These are phyloP conservation scores for Citrullus amarus DNA, from an alignment of 306 rosid species.

Conservation along the genomic window DNA sequence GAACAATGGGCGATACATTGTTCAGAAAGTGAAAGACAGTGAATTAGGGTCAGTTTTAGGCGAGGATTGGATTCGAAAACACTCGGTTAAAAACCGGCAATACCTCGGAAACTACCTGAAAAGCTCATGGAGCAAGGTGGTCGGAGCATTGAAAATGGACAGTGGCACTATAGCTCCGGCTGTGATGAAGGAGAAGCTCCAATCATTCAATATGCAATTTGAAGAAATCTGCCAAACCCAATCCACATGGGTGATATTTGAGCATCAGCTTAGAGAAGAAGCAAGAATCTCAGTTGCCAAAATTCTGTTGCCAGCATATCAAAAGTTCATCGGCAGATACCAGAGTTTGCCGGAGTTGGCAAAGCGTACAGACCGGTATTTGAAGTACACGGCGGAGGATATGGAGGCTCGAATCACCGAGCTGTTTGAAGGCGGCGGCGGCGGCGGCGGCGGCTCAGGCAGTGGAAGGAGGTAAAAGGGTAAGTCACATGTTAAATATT, in stretches of 20 bases:
- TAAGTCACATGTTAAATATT: conserved; percentile 4
- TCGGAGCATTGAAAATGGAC: conserved; percentile 50
- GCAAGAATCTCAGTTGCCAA: conserved; percentile 45
- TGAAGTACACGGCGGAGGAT: conserved; percentile 42
- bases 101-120: conserved; percentile 54
- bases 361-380: conserved; percentile 42
- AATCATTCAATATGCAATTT: conserved; percentile 44
- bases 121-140: conserved; percentile 66
- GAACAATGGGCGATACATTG: conserved; percentile 85
- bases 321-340: conserved; percentile 50
- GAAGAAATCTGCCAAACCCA: conserved; percentile 62
- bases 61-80: conserved; percentile 80
- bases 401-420: conserved; percentile 40
- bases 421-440: conserved; percentile 48
- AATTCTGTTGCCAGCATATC: conserved; percentile 55
- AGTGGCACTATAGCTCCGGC: conserved; percentile 32
- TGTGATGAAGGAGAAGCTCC: conserved; percentile 71
- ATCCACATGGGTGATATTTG: conserved; percentile 55
- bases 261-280: conserved; percentile 67
- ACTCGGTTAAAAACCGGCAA: conserved; percentile 57
- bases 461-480: conserved; percentile 51
- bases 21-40: conserved; percentile 61
- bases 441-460: conserved; percentile 25
- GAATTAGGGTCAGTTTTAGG: conserved; percentile 71
- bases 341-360: conserved; percentile 41